A percentile compares a stretch with the other conserved stretches of the same genome.
phyloP scores from a whole-genome alignment of 208 protist genomes.

The Leishmania gerbilli region DNA sequence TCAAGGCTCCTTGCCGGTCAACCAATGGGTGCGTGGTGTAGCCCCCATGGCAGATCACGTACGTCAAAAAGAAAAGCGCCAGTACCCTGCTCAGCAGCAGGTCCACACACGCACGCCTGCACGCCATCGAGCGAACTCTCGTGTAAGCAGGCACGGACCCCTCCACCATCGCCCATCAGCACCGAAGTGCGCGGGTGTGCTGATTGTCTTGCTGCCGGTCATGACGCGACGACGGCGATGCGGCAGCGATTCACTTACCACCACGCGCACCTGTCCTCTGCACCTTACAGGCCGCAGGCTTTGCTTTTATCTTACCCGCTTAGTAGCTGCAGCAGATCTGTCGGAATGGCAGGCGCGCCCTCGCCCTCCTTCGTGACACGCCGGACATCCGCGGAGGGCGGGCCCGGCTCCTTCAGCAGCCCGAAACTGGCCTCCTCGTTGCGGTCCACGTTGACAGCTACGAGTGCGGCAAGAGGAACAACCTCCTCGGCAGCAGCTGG shows the following conservation, averaged over 20 bases:
- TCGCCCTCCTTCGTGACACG: slow-evolving; percentile 76
- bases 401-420: slow-evolving; percentile 74
- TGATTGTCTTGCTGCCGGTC: neutral
- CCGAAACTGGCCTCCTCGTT: slow-evolving; percentile 63
- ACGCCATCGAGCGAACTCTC: neutral
- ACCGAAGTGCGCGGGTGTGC: neutral
- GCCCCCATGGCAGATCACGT: neutral
- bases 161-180: neutral
- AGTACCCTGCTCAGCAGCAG: neutral
- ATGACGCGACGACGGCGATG: neutral
- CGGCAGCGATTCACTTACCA: neutral
- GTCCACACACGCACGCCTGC: neutral
- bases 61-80: neutral
- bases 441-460: slow-evolving; percentile 60
- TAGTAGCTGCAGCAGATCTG: slow-evolving; percentile 77
- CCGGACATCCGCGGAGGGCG: slow-evolving; percentile 49
- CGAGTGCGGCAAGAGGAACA: slow-evolving; percentile 66
- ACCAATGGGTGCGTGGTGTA: neutral
- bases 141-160: neutral
- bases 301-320: slow-evolving; percentile 32
- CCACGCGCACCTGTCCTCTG: neutral
- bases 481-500: slow-evolving; percentile 42
- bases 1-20: neutral
- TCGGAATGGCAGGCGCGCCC: slow-evolving; percentile 67
- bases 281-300: neutral